A percentile compares a stretch with the other conserved stretches of the same genome.
Evolutionary conservation across 768 basidiomycete species (phyloP).

Genomic region (Russula foetens): DNA sequence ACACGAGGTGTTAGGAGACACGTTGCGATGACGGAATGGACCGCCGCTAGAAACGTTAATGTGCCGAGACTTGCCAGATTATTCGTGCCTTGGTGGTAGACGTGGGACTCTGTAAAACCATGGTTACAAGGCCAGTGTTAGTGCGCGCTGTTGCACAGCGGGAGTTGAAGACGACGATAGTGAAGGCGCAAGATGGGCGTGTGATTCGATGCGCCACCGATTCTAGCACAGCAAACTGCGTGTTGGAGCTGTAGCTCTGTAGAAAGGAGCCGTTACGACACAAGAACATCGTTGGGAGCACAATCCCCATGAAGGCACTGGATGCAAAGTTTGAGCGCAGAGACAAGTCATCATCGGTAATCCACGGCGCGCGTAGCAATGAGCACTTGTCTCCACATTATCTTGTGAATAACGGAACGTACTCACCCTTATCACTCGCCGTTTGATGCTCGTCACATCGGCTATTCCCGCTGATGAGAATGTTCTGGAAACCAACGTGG

Average conservation of each 20-base stretch:
- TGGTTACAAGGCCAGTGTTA: conserved; percentile 2
- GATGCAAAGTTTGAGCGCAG: neutral
- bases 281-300: neutral
- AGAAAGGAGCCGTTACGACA: too few species aligned
- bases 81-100: neutral
- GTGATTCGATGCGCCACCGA: neutral
- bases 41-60: neutral
- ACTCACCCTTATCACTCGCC: conserved; percentile 3
- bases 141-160: neutral
- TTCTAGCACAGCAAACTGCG: neutral
- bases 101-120: conserved; percentile 3
- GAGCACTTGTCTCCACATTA: neutral
- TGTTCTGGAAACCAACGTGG: neutral
- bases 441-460: conserved; percentile 8
- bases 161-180: neutral
- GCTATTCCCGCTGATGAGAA: conserved; percentile 9
- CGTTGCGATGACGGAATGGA: conserved; percentile 8
- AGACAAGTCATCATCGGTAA: too few species aligned
- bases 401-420: conserved; percentile 4
- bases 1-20: neutral
- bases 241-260: neutral
- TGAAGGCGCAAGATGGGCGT: neutral
- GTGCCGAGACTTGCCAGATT: neutral
- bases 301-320: neutral
- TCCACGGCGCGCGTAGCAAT: neutral